Base-by-base conservation (phyloP, 345 rosid species). In the Pistacia vera region DNA sequence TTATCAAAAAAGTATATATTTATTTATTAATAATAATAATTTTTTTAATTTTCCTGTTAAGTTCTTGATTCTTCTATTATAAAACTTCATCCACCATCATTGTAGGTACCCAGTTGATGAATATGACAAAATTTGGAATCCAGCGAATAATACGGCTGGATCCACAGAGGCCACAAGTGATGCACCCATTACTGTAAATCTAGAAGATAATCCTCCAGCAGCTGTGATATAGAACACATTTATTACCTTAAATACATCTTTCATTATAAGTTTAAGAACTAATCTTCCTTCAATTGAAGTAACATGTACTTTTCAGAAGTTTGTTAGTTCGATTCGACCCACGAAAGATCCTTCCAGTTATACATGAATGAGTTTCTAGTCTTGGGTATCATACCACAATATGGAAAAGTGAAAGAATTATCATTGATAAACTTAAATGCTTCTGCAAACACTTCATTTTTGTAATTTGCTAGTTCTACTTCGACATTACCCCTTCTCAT, bases 221-320 rank as follows among this genome's bases (percentile, higher is more conserved):
- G 65, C n/a, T 11, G 85, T 77, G 44, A 1, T 87, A 20, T 72
- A 52, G 20, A 83, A 82, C 18, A 87, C 90, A 2, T 14, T 83
- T 44, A 44, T 81, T 30, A 3, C 75, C 7, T 22, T 76, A 59
- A 74, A 20, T 63, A 66, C 71, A 36, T 57, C 84, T 38, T 2
- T 1, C 1, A 11, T 14, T 3, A 74, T 85, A 36, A 7, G 0
- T 35, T 22, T 81, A 41, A 41, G 3, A 30, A 69, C 48, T 20
- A 36, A 9, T 57, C 83, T 70, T 65, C 85, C 83, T 11, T 18
- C 41, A 22, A 4, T 1, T 6, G 60, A 25, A 59, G 62, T 61
- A 85, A 81, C 82, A 14, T 85, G 65, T 85, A 85, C 63, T 88
- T 84, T 76, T 79, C 88, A 5, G 91, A 88, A 75, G 84, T 86